A percentile compares a stretch with the other conserved stretches of the same genome.
Conservation (phyloP, 2,329 filamentous ascomycete species). For the Huntiella decipiens region DNA sequence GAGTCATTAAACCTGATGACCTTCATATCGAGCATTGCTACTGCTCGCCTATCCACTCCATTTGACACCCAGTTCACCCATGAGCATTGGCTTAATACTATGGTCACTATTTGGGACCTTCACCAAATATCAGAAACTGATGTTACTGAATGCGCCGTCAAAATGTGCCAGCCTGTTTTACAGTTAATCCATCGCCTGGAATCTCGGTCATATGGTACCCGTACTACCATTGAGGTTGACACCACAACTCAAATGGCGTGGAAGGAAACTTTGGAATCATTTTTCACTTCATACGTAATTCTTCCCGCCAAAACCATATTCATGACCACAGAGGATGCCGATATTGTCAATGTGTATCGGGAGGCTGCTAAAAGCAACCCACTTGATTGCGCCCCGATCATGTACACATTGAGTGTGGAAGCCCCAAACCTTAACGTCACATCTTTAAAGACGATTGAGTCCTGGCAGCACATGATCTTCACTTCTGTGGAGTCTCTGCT, state of each 20-base stretch:
- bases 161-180: constrained; percentile 23
- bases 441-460: constrained; percentile 18
- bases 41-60: constrained; percentile 2
- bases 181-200: constrained; percentile 16
- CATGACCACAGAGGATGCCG: constrained; percentile 23
- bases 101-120: constrained; percentile 32
- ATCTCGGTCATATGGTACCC: constrained; percentile 1
- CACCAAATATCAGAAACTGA: constrained; percentile 32
- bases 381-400: constrained; percentile 22
- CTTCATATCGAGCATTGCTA: constrained; percentile 23
- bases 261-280: constrained; percentile 27
- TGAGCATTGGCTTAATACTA: constrained; percentile 28
- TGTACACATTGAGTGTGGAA: constrained; percentile 26
- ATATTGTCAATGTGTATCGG: constrained; percentile 24
- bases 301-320: constrained; percentile 31
- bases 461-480: constrained; percentile 23
- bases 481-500: constrained; percentile 17
- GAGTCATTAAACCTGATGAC: constrained; percentile 28
- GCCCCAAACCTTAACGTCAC: constrained; percentile 9
- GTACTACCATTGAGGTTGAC: neutral
- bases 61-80: constrained; percentile 8
- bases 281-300: constrained; percentile 32
- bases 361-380: constrained; percentile 20
- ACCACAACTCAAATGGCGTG: constrained; percentile 18
- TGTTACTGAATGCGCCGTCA: constrained; percentile 27